Evolutionary conservation across 1,139 yeast species (phyloP).

Genomic region (Yamadazyma atmosphaerica): DNA sequence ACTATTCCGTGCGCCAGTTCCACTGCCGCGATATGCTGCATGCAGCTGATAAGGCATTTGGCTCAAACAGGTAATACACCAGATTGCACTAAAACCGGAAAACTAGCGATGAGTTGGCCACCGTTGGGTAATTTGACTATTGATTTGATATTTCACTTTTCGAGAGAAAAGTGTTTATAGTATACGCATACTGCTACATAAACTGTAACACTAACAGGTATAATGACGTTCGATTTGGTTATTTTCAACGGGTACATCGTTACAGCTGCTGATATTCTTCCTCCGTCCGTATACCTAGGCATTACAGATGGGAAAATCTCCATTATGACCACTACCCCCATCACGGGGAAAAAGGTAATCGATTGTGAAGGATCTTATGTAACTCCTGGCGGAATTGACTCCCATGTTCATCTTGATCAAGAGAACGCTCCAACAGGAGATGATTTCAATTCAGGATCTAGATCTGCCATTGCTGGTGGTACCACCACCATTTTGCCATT

Average conservation of each 20-base stretch:
- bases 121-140: no score
- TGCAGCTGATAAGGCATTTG: background rate
- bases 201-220: no score
- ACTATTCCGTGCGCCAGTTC: background rate
- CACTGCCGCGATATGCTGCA: no score
- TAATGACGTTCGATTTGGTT: conserved; percentile 23
- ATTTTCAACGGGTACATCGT: conserved; percentile 33
- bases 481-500: conserved; percentile 46
- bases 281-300: conserved; percentile 34
- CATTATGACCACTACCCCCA: conserved; percentile 33
- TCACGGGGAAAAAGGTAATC: conserved; percentile 28
- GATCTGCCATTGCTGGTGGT: conserved; percentile 72
- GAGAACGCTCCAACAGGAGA: conserved; percentile 90
- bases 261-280: conserved; percentile 37
- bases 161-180: no score
- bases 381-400: conserved; percentile 51
- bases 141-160: no score
- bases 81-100: background rate
- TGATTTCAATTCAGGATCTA: conserved; percentile 81
- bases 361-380: conserved; percentile 46
- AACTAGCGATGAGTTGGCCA: background rate
- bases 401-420: conserved; percentile 75
- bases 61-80: background rate
- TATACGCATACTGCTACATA: background rate
- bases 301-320: conserved; percentile 36